Evolutionary conservation across 257 asterid genomes (phyloP).

Genomic region (Primulina eburnea): DNA sequence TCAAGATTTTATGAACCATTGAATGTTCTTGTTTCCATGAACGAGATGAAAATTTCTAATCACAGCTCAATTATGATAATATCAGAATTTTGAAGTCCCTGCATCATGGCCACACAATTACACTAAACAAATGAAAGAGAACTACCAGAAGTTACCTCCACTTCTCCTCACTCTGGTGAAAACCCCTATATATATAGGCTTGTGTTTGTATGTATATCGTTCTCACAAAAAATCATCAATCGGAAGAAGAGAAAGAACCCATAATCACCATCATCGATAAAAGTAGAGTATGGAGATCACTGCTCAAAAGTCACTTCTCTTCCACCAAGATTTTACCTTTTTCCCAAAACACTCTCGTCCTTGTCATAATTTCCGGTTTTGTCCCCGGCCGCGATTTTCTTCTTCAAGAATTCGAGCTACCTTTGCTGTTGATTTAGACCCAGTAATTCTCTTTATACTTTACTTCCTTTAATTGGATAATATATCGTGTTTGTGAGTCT

Average conservation of each 20-base stretch:
- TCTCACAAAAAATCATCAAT: slow-evolving; percentile 26
- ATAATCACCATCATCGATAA: slow-evolving; percentile 24
- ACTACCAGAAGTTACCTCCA: slow-evolving; percentile 43
- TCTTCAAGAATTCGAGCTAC: slow-evolving; percentile 51
- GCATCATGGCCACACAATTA: slow-evolving; percentile 33
- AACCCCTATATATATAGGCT: slow-evolving; percentile 59
- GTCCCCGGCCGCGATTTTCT: slow-evolving; percentile 28
- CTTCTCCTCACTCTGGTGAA: slow-evolving; percentile 46
- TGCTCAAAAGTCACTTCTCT: slow-evolving; percentile 34
- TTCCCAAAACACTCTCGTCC: slow-evolving; percentile 30
- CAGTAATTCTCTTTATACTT: slow-evolving; percentile 39
- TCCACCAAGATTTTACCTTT: slow-evolving; percentile 31
- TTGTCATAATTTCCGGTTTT: slow-evolving; percentile 29
- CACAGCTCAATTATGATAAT: neutral
- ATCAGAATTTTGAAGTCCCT: slow-evolving; percentile 1
- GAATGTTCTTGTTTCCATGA: too few species aligned
- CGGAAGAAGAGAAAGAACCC: slow-evolving; percentile 21
- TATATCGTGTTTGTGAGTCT: neutral
- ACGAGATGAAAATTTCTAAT: neutral
- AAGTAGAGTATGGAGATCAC: slow-evolving; percentile 43
- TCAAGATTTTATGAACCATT: too few species aligned
- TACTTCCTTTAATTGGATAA: slow-evolving; percentile 1
- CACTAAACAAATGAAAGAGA: slow-evolving; percentile 38
- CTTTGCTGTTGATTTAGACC: slow-evolving; percentile 54
- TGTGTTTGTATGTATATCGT: slow-evolving; percentile 37